phyloP scores from a whole-genome alignment of 305 asterid genomes.

The Euphrasia arctica region DNA sequence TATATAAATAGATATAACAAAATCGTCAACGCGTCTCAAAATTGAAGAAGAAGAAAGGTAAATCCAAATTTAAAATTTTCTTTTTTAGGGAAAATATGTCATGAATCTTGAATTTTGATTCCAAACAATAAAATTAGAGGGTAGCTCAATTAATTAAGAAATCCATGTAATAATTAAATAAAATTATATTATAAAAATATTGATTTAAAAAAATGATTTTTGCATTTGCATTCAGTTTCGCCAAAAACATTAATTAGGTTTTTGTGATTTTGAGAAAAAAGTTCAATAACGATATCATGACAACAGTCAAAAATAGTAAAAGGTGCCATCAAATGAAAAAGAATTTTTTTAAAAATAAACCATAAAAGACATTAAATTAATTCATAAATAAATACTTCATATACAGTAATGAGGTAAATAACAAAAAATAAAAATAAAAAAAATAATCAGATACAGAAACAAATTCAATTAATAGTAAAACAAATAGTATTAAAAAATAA shows the following conservation, averaged over 20 bases:
- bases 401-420: too few species aligned
- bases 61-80: constrained; percentile 37
- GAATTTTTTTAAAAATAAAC: constrained; percentile 20
- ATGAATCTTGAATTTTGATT: constrained; percentile 19
- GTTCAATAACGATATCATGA: constrained; percentile 1
- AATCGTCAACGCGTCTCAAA: neutral
- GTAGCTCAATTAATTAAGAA: constrained; percentile 18
- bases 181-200: constrained; percentile 11
- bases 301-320: constrained; percentile 17
- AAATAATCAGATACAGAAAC: neutral
- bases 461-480: constrained; percentile 9
- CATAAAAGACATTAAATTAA: constrained; percentile 25
- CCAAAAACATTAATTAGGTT: constrained; percentile 12
- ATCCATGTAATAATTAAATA: neutral
- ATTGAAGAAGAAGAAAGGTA: neutral
- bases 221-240: neutral
- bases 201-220: constrained; percentile 11
- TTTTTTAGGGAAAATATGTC: constrained; percentile 23
- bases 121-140: constrained; percentile 26
- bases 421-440: too few species aligned
- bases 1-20: too few species aligned
- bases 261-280: constrained; percentile 13
- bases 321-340: constrained; percentile 28
- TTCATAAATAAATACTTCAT: too few species aligned
- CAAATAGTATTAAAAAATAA: neutral